A percentile compares a stretch with the other conserved stretches of the same genome.
These are phyloP conservation scores for Verbascum thapsus DNA, from an alignment of 257 asterid species.

Conservation along the genomic window DNA sequence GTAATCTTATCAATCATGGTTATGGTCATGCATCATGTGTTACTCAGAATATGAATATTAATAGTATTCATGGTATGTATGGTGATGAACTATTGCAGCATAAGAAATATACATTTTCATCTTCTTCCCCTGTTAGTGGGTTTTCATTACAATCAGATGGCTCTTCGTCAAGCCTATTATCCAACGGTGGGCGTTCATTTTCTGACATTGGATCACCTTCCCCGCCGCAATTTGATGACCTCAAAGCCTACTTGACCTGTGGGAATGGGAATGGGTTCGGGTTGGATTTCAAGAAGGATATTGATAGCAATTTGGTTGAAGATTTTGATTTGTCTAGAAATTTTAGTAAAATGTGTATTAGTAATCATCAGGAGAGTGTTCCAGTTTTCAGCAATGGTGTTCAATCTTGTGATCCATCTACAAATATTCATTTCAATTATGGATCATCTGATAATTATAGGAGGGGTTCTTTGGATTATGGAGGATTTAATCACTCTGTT, in stretches of 20 bases:
- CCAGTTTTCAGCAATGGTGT: conserved; percentile 30
- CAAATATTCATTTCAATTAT: conserved; percentile 29
- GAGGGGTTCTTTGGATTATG: conserved; percentile 34
- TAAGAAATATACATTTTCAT: conserved; percentile 40
- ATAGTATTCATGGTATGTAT: conserved; percentile 35
- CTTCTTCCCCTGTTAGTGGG: conserved; percentile 64
- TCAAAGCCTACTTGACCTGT: conserved; percentile 33
- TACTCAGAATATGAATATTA: conserved; percentile 31
- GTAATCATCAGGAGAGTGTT: conserved; percentile 43
- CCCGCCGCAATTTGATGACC: conserved; percentile 49
- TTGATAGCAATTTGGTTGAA: conserved; percentile 34
- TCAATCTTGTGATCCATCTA: conserved; percentile 36
- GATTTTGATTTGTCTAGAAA: conserved; percentile 44
- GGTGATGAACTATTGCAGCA: conserved; percentile 43
- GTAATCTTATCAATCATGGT: conserved; percentile 34
- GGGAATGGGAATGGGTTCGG: conserved; percentile 42
- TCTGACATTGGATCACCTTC: conserved; percentile 58
- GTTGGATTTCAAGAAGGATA: conserved; percentile 37
- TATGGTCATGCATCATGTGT: conserved; percentile 43
- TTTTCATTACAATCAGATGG: conserved; percentile 58
- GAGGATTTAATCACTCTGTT: conserved; percentile 41
- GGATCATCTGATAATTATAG: conserved; percentile 32
- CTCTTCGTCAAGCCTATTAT: conserved; percentile 66
- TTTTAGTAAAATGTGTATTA: conserved; percentile 54
- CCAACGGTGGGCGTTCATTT: conserved; percentile 47